Evolutionary conservation across 495 filamentous ascomycete species (phyloP), one percentile per base, ranked within the genome.

Genomic region (Aspergillus ostianus): DNA sequence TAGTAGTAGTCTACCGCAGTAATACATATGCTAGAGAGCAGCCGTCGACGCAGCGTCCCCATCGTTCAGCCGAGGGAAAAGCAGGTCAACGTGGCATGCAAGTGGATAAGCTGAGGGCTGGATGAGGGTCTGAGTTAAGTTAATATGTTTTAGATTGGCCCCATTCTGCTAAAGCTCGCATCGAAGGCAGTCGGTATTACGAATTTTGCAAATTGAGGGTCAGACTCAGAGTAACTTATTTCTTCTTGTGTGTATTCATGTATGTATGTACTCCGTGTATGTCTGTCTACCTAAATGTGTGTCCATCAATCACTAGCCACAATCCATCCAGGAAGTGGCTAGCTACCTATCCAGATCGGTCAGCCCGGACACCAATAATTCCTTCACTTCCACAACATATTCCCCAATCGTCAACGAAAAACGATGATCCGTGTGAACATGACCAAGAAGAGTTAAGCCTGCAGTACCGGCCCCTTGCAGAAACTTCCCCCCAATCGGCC

Each of bases 51-150:
- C 10, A 41, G 9, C 10, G 19, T 46, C 52, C 45, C 52, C 52
- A 44, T 54, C 41, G 32, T 54, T 54, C 52, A 54, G 36, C 52
- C 52, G 52, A 54, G 30, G 27, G 27, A 44, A 12, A 19, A 4
- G 6, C 52, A 8, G 27, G 15, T 46, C 6, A 60, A 60, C 58
- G 58, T 60, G 51, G 58, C 58, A 51, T 49, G 18, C 20, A 19
- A 45, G 58, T 60, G 58, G 58, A 51, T 60, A 54, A 51, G 58
- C 58, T 54, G 51, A 60, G 21, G 36, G 36, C 4, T 15, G 10
- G 36, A 5, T 41, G 36, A 41, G 36, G 36, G 36, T 41, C 36
- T 41, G 36, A 41, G 36, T 41, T 41, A 41, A 41, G 36, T 41
- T 41, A 41, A 41, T 41, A 41, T 41, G 36, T 41, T 41, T 41